Base-by-base conservation (phyloP, 805 yeast species). In the Wickerhamomyces subpelliculosus region DNA sequence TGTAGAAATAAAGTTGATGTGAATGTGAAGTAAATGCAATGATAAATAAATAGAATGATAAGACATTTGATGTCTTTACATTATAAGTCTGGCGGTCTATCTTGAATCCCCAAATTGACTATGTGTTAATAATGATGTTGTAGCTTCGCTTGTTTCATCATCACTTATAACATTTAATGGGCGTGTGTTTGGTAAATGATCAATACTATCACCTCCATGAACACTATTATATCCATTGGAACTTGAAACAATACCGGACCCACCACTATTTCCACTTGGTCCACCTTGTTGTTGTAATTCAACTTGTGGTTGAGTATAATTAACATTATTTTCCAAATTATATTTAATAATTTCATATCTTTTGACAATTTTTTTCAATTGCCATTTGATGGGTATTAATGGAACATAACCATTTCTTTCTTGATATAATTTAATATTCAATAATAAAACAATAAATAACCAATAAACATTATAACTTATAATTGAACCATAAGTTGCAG, bases 401-500 rank as follows among this genome's bases (percentile, higher is more conserved):
- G 88, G 87, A 22, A 80, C 55, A 33, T 67, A 67, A 0, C 90
- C 89, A 32, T 67, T 51, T 39, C 67, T 69, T 48, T 78, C 85
- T 48, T 80, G 82, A 22, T 62, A 53, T 34, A 65, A 58, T 41
- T 84, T 63, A 37, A 68, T 42, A 3, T 61, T 49, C 27, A 82
- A 67, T 32, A 79, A 68, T 2, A 43, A 36, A 21, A 72, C 64
- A 8, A 75, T 58, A 11, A 65, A 62, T 3, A 68, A 22, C 97
- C 96, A 88, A 58, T 83, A 88, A 2, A 70, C 37, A 46, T 75
- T 73, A 62, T 88, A 88, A 38, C 88, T 75, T 5, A 72, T 58
- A 3, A 88, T 84, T 18, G 95, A 84, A 8, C 95, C 95, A 55
- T 83, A 86, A 0, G 97, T 88, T 2, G 96, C 96, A 38, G 90